Evolutionary conservation across 257 asterid species (phyloP).

Genomic region (Fraxinus cuspidata): DNA sequence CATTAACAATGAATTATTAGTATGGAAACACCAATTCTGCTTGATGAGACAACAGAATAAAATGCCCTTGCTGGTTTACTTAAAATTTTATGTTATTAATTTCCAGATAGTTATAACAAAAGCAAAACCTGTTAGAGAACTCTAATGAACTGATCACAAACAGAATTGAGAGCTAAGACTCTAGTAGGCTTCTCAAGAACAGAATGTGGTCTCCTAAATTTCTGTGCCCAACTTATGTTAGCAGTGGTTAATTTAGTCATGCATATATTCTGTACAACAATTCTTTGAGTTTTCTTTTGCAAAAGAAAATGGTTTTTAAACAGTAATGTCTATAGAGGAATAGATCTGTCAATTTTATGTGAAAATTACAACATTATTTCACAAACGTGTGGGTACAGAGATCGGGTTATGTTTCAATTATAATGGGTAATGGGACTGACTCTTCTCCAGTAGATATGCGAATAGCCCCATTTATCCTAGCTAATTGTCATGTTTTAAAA

Average conservation of each 20-base stretch:
- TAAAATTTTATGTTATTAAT: background rate
- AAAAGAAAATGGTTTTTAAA: slow-evolving; percentile 4
- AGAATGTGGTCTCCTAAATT: background rate
- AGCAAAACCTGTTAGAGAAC: background rate
- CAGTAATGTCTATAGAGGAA: slow-evolving; percentile 11
- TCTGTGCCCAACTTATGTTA: background rate
- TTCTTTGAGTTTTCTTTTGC: background rate
- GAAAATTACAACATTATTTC: slow-evolving; percentile 16
- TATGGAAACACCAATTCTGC: background rate
- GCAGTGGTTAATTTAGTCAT: background rate
- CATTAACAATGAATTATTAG: background rate
- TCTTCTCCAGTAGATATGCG: background rate
- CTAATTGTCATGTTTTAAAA: background rate
- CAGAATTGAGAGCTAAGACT: background rate
- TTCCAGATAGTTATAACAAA: background rate
- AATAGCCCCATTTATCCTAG: background rate
- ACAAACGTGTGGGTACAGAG: background rate
- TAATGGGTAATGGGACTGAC: slow-evolving; percentile 1
- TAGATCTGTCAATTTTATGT: slow-evolving; percentile 5
- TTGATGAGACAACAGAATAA: background rate
- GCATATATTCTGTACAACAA: background rate
- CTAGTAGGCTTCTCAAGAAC: background rate
- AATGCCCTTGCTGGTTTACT: background rate
- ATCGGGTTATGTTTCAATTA: background rate
- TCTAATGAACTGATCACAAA: background rate